A percentile compares a stretch with the other conserved stretches of the same genome.
These are phyloP conservation scores for Naegleria fowleri DNA, from an alignment of 208 protist genomes.

Conservation along the genomic window DNA sequence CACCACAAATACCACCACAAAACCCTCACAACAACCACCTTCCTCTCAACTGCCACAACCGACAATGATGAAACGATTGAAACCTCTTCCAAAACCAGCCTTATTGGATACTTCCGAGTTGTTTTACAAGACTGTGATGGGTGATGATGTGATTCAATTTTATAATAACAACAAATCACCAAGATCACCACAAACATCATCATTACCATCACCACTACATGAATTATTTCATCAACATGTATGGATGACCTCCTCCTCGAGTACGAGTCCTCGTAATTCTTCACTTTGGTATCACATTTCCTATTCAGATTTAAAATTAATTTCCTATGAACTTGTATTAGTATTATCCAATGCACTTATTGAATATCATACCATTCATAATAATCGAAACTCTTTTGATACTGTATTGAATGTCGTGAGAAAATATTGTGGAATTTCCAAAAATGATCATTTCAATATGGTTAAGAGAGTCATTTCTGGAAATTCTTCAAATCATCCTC, in stretches of 20 bases:
- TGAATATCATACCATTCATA: background rate
- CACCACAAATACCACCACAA: no score
- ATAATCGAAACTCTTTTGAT: background rate
- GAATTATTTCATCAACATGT: no score
- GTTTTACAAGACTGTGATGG: background rate
- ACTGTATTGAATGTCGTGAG: background rate
- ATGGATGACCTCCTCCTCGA: no score
- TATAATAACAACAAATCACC: no score
- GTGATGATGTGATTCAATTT: no score
- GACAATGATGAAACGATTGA: background rate
- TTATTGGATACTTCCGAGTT: background rate
- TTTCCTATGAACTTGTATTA: background rate
- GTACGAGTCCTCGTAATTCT: background rate
- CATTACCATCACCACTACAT: no score
- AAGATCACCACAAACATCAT: no score
- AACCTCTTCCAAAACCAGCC: background rate
- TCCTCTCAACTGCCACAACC: no score
- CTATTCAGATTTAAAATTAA: background rate
- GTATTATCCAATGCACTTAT: background rate
- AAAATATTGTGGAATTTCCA: background rate
- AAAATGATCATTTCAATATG: background rate
- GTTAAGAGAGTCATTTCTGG: background rate
- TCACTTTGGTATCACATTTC: background rate
- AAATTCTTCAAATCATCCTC: background rate
- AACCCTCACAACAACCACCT: no score